These are phyloP conservation scores for Cutaneotrichosporon sp. DNA, from an alignment of 1,284 basidiomycete genomes.

Conservation along the genomic window DNA sequence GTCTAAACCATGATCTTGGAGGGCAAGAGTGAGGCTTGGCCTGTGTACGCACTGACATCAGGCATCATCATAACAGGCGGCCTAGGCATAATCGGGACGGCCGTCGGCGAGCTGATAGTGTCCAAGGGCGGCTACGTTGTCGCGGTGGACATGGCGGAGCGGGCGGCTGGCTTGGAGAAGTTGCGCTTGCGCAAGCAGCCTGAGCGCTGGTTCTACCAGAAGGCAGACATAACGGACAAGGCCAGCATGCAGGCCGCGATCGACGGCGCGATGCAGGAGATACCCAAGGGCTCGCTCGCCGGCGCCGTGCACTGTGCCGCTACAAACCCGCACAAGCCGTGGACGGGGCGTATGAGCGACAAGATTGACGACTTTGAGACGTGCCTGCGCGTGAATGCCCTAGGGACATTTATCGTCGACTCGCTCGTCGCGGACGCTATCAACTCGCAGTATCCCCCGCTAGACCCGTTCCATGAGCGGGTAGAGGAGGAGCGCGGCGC, in stretches of 20 bases:
- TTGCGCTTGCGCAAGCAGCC: neutral
- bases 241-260: slow-evolving; percentile 5
- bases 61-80: slow-evolving; percentile 5
- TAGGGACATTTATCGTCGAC: slow-evolving; percentile 22
- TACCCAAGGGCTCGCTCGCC: slow-evolving; percentile 16
- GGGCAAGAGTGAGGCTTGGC: slow-evolving; percentile 1
- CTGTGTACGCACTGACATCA: neutral
- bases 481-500: slow-evolving; percentile 20
- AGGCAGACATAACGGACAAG: slow-evolving; percentile 10
- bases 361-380: slow-evolving; percentile 15
- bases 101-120: neutral
- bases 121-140: slow-evolving; percentile 3
- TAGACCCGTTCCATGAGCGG: neutral
- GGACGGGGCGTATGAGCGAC: slow-evolving; percentile 7
- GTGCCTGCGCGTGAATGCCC: slow-evolving; percentile 14
- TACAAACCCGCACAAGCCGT: slow-evolving; percentile 6
- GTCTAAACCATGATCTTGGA: neutral
- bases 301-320: slow-evolving; percentile 27
- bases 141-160: neutral
- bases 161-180: neutral
- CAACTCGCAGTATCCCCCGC: slow-evolving; percentile 13
- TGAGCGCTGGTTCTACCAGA: slow-evolving; percentile 5
- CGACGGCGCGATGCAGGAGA: slow-evolving; percentile 4
- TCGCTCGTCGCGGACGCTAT: slow-evolving; percentile 24
- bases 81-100: slow-evolving; percentile 4